Base-by-base conservation (phyloP, 73 alveolate genomes). In the Paramecium sonneborni region DNA sequence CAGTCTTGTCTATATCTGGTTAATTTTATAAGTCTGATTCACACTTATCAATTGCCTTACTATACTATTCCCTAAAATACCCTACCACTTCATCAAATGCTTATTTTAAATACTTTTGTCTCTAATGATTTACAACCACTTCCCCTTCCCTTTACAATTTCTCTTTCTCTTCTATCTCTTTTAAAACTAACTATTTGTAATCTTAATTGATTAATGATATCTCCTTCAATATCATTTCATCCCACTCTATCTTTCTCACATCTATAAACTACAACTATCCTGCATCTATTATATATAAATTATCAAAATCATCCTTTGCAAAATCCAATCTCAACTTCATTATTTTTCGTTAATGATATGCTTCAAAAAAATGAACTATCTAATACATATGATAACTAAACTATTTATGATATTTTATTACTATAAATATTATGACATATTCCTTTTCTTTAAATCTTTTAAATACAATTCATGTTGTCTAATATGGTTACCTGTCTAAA, bases 191-290 rank as follows among this genome's bases (percentile, higher is more conserved):
- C 39, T 74, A 35, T 38, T 74, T 35, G 26, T 30, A 74, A 32
- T 74, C 68, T 5, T 8, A 15, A 38, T 74, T 74, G 6, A 35
- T 74, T 2, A 32, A 15, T 0, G 87, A 74, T 14, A 74, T 74
- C 57, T 74, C 87, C 15, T 74, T 74, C 11, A 74, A 21, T 35
- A 74, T 74, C 87, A 74, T 74, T 74, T 74, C 87, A 74, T 74
- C 58, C 87, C 87, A 74, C 15, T 74, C 46, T 3, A 74, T 74
- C 18, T 74, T 74, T 21, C 46, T 21, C 0, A 74, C 57, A 74
- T 74, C 87, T 2, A 74, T 43, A n/a, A 74, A 35, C 28, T 32
- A 74, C 34, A 74, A 74, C 14, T 74, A 74, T 32, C 37, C 39
- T 14, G 62, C 32, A 74, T 74, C 87, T 12, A 74, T 35, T 32